These are phyloP conservation scores for Ophiostoma sp. DNA, from an alignment of 2,329 filamentous ascomycete genomes.

Conservation along the genomic window DNA sequence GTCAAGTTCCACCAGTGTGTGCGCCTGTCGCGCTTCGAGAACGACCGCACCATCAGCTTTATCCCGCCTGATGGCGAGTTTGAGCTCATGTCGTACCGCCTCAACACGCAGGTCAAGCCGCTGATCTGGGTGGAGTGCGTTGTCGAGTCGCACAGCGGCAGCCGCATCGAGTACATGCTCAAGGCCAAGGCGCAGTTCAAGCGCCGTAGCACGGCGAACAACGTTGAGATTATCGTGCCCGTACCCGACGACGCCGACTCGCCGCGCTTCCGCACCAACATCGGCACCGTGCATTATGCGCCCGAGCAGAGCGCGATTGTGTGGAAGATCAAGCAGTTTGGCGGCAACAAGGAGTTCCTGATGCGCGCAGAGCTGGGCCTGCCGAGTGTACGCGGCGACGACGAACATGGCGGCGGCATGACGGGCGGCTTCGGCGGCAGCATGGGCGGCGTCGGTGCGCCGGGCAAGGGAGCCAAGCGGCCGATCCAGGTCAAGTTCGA, in stretches of 20 bases:
- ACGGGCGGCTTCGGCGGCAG: constrained; percentile 94
- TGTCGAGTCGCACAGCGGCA: constrained; percentile 91
- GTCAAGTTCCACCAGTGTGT: constrained; percentile 99
- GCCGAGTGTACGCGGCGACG: constrained; percentile 88
- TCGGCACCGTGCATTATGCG: constrained; percentile 94
- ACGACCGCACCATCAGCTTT: constrained; percentile 97
- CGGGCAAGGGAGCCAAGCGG: constrained; percentile 78
- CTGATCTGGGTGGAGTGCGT: constrained; percentile 98
- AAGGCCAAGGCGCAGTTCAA: constrained; percentile 99
- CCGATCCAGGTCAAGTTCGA: constrained; percentile 99
- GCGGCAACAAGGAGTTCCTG: constrained; percentile 94
- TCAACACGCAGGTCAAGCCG: constrained; percentile 98
- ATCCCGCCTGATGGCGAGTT: constrained; percentile 98
- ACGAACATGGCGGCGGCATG: constrained; percentile 94
- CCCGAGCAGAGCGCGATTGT: constrained; percentile 96
- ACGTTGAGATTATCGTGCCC: constrained; percentile 95
- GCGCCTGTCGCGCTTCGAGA: constrained; percentile 90
- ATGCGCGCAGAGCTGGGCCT: constrained; percentile 96
- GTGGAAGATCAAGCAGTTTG: constrained; percentile 99
- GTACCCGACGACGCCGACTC: constrained; percentile 96
- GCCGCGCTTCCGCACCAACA: constrained; percentile 93
- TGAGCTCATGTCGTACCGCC: constrained; percentile 96
- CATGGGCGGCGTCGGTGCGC: constrained; percentile 80
- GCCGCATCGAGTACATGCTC: constrained; percentile 96
- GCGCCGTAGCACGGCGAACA: constrained; percentile 93